Base-by-base conservation (phyloP, 495 filamentous ascomycete genomes). In the Niebla homalea region DNA sequence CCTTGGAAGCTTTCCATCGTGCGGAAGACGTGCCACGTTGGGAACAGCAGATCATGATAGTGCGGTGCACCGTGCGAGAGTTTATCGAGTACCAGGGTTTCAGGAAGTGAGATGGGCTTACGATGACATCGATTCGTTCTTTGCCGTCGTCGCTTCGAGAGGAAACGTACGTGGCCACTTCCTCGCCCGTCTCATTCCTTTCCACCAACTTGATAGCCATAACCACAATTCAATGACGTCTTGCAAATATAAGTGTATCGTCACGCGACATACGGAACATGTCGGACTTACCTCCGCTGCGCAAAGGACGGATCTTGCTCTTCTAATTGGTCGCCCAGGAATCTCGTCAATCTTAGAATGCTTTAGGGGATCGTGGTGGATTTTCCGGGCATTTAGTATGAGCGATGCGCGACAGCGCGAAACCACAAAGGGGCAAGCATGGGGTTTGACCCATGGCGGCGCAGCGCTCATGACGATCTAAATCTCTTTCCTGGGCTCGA, bases 111-210 rank as follows among this genome's bases (percentile, higher is more conserved):
- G 50, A 46, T n/a, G 40, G 41, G 49, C 51, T n/a, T 46, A 60
- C 58, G n/a, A 60, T 52, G 43, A 56, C 22, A 32, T 60, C 58
- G 10, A 57, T 52, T 18, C 58, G 46, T 7, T 35, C 52, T 51
- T 37, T 62, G 39, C 55, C 52, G 19, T 50, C 52, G 14, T 47
- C 36, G 20, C 40, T 36, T 23, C 55, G 38, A 15, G 53, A 61
- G 20, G 54, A 46, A 19, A 77, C 57, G 54, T 77, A 77, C 5
- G 70, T 67, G 2, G 74, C 65, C 3, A 66, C 62, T 10, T 75
- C 55, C 50, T 68, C 67, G 23, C 74, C 75, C 11, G 76, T 68
- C 54, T 74, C 70, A 54, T 79, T 75, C 22, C 55, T 53, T 59
- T 80, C 77, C 22, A 36, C 35, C 26, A 60, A 55, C 12, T 36